Evolutionary conservation across 306 rosid species (phyloP), one percentile per base, ranked within the genome.

Genomic region (Vigna trinervia): DNA sequence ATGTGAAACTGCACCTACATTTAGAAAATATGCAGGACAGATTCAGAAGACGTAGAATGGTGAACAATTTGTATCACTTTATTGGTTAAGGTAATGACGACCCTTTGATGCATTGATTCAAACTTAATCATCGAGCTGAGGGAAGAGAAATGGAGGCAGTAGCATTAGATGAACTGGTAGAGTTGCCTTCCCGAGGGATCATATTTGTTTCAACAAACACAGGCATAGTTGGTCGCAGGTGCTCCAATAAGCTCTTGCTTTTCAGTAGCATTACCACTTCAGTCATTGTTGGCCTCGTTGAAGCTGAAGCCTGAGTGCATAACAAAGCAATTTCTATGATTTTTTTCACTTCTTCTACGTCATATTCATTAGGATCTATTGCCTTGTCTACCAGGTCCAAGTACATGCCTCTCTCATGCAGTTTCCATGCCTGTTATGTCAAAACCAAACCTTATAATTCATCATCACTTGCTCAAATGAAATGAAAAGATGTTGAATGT

Each of bases 251-350:
- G 48, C 71, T 56, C 74, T 82, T 86, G 63, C 80, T 69, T 84
- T 86, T 88, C 17, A 90, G 89, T 52, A 82, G 60, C 47, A 70
- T 80, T 1, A 79, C 83, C 0, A 86, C 46, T 79, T 90, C 92
- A 45, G 92, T 83, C 94, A 87, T 90, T 23, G 90, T 78, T 66
- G 94, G 90, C 67, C 94, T 88, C 46, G 57, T 2, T 11, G 83
- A 32, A 23, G 89, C 60, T 2, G 94, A 80, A 61, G 87, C 70
- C 61, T 89, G 91, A 58, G 87, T 82, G 86, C 91, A 89, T 48
- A 78, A 39, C 8, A 87, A 65, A 64, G 89, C 91, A 32, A 90
- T 84, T 69, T 87, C 90, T 60, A 86, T 39, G 17, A 80, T 50
- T 30, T 67, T 90, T 68, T 76, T 83, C 71, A 86, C 72, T 41